Evolutionary conservation across 176 grass and related monocot genomes (phyloP).

Genomic region (Cenchrus purpureus): DNA sequence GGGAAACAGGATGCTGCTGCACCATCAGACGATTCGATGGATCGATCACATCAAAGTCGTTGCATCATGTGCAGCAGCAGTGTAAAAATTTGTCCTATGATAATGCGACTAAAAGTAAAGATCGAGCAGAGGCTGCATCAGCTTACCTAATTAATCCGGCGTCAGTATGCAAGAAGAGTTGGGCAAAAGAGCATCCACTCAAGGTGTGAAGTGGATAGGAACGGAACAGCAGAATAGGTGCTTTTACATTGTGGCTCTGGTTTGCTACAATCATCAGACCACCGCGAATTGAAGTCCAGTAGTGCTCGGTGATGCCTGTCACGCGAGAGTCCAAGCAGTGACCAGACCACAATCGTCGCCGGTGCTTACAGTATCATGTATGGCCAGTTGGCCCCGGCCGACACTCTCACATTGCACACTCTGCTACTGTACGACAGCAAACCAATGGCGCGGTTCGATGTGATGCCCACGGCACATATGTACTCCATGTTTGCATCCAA

Average conservation of each 20-base stretch:
- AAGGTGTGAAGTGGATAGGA: neutral
- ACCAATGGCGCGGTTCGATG: no score
- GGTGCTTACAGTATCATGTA: no score
- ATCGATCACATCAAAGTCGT: neutral
- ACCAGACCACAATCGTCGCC: no score
- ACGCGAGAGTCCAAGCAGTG: no score
- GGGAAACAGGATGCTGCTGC: slow-evolving; percentile 16
- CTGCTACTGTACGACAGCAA: no score
- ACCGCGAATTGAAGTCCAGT: neutral
- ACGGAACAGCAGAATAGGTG: neutral
- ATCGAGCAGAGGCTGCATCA: neutral
- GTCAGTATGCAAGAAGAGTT: neutral
- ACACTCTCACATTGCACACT: no score
- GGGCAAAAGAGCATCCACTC: neutral
- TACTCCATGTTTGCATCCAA: no score
- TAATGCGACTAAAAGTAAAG: neutral
- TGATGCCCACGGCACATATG: no score
- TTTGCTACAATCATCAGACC: neutral
- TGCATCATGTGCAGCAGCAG: slow-evolving; percentile 35
- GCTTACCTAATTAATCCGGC: neutral
- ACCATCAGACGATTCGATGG: slow-evolving; percentile 15
- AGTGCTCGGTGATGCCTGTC: neutral
- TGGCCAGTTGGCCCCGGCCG: no score
- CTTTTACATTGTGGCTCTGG: neutral
- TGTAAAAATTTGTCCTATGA: neutral